Conservation (phyloP, 108 stramenopile species). For the Phaeodactylum tricornutum region DNA sequence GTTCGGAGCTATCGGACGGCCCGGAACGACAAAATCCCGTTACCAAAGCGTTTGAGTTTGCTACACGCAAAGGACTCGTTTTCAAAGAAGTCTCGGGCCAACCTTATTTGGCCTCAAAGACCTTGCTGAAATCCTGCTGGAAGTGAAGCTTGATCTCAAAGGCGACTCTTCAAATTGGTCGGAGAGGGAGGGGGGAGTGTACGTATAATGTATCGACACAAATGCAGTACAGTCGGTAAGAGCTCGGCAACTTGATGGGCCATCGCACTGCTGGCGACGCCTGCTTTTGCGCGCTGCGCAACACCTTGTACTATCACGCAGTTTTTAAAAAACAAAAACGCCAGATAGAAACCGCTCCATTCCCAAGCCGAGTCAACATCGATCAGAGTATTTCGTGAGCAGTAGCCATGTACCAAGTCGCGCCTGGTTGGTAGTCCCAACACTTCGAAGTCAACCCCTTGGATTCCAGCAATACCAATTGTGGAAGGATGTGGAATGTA, state of each 20-base stretch:
- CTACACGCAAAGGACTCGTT: too few relatives aligned
- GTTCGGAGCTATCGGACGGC: too few relatives aligned
- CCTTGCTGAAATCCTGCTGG: too few relatives aligned
- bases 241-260: slow-evolving; percentile 63
- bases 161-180: too few relatives aligned
- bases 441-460: slow-evolving; percentile 1
- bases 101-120: too few relatives aligned
- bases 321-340: slow-evolving; percentile 89
- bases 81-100: too few relatives aligned
- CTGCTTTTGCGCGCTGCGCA: slow-evolving; percentile 65
- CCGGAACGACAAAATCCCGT: too few relatives aligned
- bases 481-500: slow-evolving; percentile 51
- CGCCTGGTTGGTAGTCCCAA: slow-evolving; percentile 60
- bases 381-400: slow-evolving; percentile 2
- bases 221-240: slow-evolving; percentile 47
- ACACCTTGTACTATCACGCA: slow-evolving; percentile 95
- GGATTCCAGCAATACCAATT: slow-evolving; percentile 47
- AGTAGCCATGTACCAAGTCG: slow-evolving; percentile 43
- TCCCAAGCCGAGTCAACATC: slow-evolving; percentile 10
- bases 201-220: slow-evolving; percentile 40
- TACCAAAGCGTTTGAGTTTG: too few relatives aligned
- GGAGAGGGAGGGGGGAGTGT: too few relatives aligned
- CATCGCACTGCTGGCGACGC: slow-evolving; percentile 73
- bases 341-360: slow-evolving; percentile 73
- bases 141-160: too few relatives aligned